A percentile compares a stretch with the other conserved stretches of the same genome.
Evolutionary conservation across 2,329 filamentous ascomycete genomes (phyloP).

Genomic region (Amesomyces nigricolor): DNA sequence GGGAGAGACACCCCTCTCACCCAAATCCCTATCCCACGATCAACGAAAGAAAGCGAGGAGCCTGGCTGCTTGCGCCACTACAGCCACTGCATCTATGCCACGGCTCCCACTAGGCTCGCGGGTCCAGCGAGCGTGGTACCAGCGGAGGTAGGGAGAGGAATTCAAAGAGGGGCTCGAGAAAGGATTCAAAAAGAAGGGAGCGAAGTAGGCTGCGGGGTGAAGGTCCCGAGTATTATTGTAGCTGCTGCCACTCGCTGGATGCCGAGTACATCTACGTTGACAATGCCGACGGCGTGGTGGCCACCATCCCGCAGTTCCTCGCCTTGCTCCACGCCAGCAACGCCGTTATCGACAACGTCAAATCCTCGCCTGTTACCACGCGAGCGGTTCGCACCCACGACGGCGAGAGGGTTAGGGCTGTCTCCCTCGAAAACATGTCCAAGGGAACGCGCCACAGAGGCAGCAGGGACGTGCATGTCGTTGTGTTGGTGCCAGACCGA

Average conservation of each 20-base stretch:
- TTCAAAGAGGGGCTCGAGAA: neutral
- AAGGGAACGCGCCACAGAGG: slow-evolving; percentile 14
- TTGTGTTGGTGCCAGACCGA: slow-evolving; percentile 14
- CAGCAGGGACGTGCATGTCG: slow-evolving; percentile 13
- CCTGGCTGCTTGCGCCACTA: too few species aligned
- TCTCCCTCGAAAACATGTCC: neutral
- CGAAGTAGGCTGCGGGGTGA: neutral
- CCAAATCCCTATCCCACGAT: too few species aligned
- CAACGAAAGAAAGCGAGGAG: too few species aligned
- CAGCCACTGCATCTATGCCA: too few species aligned
- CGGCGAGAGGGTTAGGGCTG: slow-evolving; percentile 2
- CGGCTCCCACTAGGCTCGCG: too few species aligned
- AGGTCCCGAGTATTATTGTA: neutral
- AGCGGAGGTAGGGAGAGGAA: too few species aligned
- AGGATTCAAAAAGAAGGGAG: neutral
- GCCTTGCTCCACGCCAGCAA: slow-evolving; percentile 11
- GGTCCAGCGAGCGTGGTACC: too few species aligned
- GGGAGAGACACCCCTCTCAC: too few species aligned
- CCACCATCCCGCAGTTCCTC: slow-evolving; percentile 18
- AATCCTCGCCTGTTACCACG: neutral
- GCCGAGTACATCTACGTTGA: neutral
- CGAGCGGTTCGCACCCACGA: slow-evolving; percentile 1
- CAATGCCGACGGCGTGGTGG: slow-evolving; percentile 9
- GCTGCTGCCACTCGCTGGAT: neutral
- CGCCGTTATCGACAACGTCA: slow-evolving; percentile 10